Evolutionary conservation across 176 grass and related monocot species (phyloP).

Genomic region (Tillandsia fasciculata): DNA sequence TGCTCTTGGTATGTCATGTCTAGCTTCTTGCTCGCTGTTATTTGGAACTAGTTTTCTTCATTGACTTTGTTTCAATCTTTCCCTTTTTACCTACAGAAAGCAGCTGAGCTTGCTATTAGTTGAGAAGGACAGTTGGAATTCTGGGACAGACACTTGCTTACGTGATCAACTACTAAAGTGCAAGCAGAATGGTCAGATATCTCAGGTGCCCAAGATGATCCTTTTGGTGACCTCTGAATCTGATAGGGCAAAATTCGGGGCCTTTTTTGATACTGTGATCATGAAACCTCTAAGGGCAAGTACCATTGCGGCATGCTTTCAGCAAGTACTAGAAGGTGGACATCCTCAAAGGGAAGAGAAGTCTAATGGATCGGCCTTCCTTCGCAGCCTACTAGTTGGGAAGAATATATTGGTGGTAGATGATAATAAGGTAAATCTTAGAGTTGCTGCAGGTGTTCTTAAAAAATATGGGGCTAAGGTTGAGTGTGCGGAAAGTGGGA

Average conservation of each 20-base stretch:
- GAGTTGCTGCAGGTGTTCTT: conserved; percentile 63
- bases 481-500: conserved; percentile 82
- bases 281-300: conserved; percentile 83
- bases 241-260: conserved; percentile 40
- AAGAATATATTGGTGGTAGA: conserved; percentile 97
- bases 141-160: conserved; percentile 32
- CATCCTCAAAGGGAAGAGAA: conserved; percentile 41
- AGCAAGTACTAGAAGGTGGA: conserved; percentile 48
- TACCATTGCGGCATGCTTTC: conserved; percentile 76
- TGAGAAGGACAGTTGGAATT: conserved; percentile 66
- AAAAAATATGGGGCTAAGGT: conserved; percentile 82
- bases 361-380: conserved; percentile 37
- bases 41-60: background rate
- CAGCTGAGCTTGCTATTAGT: conserved; percentile 45
- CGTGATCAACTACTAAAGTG: conserved; percentile 32
- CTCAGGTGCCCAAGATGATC: conserved; percentile 44
- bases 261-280: conserved; percentile 56
- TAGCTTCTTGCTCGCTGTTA: background rate
- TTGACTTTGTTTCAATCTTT: background rate
- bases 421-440: conserved; percentile 90
- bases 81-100: conserved; percentile 26
- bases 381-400: conserved; percentile 51
- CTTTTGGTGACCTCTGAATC: conserved; percentile 69
- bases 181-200: conserved; percentile 27
- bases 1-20: background rate